These are phyloP conservation scores for Xylariaceae sp. DNA, from an alignment of 2,329 filamentous ascomycete genomes.

Conservation along the genomic window DNA sequence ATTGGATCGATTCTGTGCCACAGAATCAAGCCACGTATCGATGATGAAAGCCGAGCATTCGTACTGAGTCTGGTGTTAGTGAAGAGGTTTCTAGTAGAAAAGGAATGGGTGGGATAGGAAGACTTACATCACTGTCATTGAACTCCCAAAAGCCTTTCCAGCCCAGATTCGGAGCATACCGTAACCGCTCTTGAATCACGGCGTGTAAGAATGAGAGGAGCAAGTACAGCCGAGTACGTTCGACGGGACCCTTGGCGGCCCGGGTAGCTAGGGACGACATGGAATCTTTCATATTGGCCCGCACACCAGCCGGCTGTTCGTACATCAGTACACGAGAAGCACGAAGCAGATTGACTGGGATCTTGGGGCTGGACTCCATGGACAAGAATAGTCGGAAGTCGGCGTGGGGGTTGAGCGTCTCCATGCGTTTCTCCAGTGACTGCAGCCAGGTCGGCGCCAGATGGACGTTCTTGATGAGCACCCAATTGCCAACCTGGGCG, in stretches of 20 bases:
- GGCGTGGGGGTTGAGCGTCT: conserved; percentile 85
- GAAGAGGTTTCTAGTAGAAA: conserved; percentile 1
- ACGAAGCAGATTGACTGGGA: conserved; percentile 89
- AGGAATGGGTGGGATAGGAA: neutral
- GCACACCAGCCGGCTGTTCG: conserved; percentile 93
- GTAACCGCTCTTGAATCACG: conserved; percentile 87
- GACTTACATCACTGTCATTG: conserved; percentile 94
- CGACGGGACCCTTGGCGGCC: conserved; percentile 76
- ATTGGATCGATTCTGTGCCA: conserved; percentile 82
- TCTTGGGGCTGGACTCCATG: conserved; percentile 96
- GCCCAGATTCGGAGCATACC: conserved; percentile 87
- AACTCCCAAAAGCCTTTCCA: conserved; percentile 99
- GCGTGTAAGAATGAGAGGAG: conserved; percentile 92
- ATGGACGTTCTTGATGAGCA: conserved; percentile 98
- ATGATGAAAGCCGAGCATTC: conserved; percentile 96
- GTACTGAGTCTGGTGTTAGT: conserved; percentile 56
- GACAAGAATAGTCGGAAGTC: conserved; percentile 95
- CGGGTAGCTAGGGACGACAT: conserved; percentile 74
- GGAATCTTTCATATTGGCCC: conserved; percentile 98
- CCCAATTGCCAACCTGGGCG: conserved; percentile 88
- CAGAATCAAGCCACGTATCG: conserved; percentile 84
- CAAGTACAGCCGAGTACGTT: conserved; percentile 84
- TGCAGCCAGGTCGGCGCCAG: conserved; percentile 94
- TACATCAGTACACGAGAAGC: conserved; percentile 95
- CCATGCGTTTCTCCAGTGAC: conserved; percentile 93